Evolutionary conservation across 768 basidiomycete genomes (phyloP), one percentile per base, ranked within the genome.

Genomic region (Lactarius deliciosus): DNA sequence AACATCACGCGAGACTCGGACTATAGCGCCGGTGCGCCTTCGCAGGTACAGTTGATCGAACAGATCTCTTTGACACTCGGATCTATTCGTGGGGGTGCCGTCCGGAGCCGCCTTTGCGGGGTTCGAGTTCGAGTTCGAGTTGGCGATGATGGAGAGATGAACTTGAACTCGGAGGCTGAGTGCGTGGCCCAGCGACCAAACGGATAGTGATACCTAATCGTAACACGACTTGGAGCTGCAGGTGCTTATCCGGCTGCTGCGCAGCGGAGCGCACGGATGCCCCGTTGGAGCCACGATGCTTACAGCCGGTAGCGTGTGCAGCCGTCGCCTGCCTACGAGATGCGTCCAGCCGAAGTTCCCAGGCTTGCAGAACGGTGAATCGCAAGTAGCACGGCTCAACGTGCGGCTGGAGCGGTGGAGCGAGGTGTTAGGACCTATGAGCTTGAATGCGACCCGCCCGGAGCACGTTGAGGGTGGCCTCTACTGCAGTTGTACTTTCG

Each of bases 211-310:
- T 53, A 53, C 5, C 50, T 5, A 5, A 13, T 10, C 45, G 6
- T 18, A 11, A 25, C 11, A 25, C 50, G 22, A 13, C 50, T 13
- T 53, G 5, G 13, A 15, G 9, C 47, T 25, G 50, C 50, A 15
- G 50, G 11, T 50, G n/a, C 9, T 11, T 47, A n/a, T 47, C 45
- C 9, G 45, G 22, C 50, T n/a, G 30, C 30, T 0, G 30, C 28
- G 55, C 32, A 30, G 30, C 55, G 9, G 55, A 56, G 10, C 20
- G 32, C 55, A 56, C 55, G 28, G 32, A 34, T 34, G 20, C 55
- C 32, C 32, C 55, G 32, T 56, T 56, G 55, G 30, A 34, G 30
- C 55, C 32, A 56, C 55, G 55, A 56, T 56, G 28, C 30, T 11
- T 34, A 18, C 32, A 56, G 55, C 10, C 9, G 22, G 5, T 50